Conservation (phyloP, 73 alveolate genomes). For the Urostyla sp. region DNA sequence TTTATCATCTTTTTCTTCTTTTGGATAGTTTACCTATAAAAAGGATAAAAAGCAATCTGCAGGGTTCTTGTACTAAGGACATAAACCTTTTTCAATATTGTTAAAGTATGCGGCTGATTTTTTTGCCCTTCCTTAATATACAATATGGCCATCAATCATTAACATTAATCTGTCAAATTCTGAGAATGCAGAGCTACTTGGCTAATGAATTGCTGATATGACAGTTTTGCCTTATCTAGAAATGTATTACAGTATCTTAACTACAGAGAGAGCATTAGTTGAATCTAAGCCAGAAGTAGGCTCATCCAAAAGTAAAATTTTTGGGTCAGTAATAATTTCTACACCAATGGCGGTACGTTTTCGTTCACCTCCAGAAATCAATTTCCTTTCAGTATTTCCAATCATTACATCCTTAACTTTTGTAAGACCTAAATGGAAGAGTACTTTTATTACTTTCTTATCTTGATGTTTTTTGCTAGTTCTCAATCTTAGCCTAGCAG, state of each 20-base stretch:
- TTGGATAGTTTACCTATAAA: conserved; percentile 22
- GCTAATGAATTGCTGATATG: conserved; percentile 90
- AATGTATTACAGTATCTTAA: conserved; percentile 18
- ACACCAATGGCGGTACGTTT: conserved; percentile 60
- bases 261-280: conserved; percentile 27
- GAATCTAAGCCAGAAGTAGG: conserved; percentile 67
- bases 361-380: conserved; percentile 69
- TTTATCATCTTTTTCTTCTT: conserved; percentile 8
- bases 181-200: conserved; percentile 76
- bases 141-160: conserved; percentile 78
- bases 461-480: background rate
- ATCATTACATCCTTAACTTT: conserved; percentile 14
- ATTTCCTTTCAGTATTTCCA: conserved; percentile 16
- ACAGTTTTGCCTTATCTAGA: conserved; percentile 80
- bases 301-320: conserved; percentile 58
- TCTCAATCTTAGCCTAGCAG: conserved; percentile 36
- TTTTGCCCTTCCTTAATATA: conserved; percentile 77
- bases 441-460: conserved; percentile 3
- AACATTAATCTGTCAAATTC: conserved; percentile 78
- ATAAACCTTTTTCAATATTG: conserved; percentile 57
- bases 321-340: conserved; percentile 62
- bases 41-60: conserved; percentile 70
- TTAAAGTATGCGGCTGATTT: conserved; percentile 46
- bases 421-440: conserved; percentile 16
- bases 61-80: conserved; percentile 78